Conservation (phyloP, 441 rosid genomes). For the Metrosideros polymorpha region DNA sequence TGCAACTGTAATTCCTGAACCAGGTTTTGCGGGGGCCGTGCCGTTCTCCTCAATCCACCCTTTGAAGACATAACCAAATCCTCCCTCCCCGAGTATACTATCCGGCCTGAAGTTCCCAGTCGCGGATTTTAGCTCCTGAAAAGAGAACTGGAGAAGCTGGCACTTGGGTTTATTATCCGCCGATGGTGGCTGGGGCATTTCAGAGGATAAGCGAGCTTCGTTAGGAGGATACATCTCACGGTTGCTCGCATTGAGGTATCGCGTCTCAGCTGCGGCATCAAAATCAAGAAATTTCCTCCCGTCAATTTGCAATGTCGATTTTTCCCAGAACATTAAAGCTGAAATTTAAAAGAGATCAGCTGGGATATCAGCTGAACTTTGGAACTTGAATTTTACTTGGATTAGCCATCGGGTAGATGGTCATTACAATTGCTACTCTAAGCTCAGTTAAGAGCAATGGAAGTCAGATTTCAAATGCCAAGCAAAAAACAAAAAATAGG, state of each 20-base stretch:
- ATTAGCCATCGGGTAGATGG: neutral
- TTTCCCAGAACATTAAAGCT: neutral
- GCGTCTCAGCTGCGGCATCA: constrained; percentile 48
- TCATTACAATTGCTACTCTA: neutral
- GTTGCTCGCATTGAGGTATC: constrained; percentile 69
- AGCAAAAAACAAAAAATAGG: neutral
- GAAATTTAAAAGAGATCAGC: neutral
- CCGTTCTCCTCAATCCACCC: constrained; percentile 50
- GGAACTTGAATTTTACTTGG: neutral
- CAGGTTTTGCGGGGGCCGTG: constrained; percentile 39
- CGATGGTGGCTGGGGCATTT: constrained; percentile 23
- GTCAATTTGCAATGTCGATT: neutral
- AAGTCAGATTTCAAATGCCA: neutral
- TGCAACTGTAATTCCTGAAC: constrained; percentile 41
- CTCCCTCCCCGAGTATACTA: constrained; percentile 52
- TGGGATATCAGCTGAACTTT: neutral
- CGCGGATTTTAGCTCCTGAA: constrained; percentile 45
- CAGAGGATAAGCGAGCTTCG: constrained; percentile 42
- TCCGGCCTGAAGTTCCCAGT: constrained; percentile 45
- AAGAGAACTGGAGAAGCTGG: constrained; percentile 41
- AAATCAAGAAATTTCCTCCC: neutral
- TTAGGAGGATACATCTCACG: constrained; percentile 42
- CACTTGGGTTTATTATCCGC: constrained; percentile 19
- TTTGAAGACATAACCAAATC: constrained; percentile 42
- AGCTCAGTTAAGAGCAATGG: neutral